These are phyloP conservation scores for Wickerhamiella alocasiicola DNA, from an alignment of 805 yeast genomes.

Conservation along the genomic window DNA sequence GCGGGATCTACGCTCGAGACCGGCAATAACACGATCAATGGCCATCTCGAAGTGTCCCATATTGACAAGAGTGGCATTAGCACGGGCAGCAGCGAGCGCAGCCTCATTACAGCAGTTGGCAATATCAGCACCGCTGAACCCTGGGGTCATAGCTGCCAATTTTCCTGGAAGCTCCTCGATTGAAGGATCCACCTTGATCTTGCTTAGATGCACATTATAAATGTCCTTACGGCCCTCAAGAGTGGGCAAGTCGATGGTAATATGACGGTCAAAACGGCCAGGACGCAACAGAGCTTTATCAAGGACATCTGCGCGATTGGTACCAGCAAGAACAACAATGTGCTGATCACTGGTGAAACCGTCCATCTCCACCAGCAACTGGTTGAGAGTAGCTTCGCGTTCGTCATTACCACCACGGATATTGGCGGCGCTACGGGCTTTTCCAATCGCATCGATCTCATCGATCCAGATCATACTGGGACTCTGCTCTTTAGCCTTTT, in stretches of 20 bases:
- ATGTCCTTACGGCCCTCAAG: conserved; percentile 81
- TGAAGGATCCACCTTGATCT: conserved; percentile 38
- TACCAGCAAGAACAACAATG: conserved; percentile 89
- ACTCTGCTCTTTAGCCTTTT: conserved; percentile 78
- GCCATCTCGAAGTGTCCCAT: conserved; percentile 78
- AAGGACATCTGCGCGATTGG: conserved; percentile 82
- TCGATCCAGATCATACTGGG: conserved; percentile 87
- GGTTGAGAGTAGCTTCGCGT: conserved; percentile 86
- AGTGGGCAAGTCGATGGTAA: conserved; percentile 76
- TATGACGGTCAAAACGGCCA: conserved; percentile 87
- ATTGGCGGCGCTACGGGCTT: conserved; percentile 43
- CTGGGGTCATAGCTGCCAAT: conserved; percentile 85
- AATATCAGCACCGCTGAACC: conserved; percentile 92
- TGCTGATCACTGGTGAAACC: conserved; percentile 83
- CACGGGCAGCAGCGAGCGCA: conserved; percentile 83
- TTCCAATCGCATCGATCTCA: conserved; percentile 94
- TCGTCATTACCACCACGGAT: conserved; percentile 80
- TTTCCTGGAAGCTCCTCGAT: conserved; percentile 62
- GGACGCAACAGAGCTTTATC: conserved; percentile 88
- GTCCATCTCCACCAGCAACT: conserved; percentile 89
- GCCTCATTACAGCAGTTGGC: conserved; percentile 93
- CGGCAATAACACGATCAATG: conserved; percentile 87
- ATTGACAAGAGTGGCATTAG: conserved; percentile 47
- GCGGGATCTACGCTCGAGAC: conserved; percentile 76
- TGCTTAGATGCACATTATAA: conserved; percentile 63